phyloP scores from a whole-genome alignment of 495 filamentous ascomycete species.

The Trichoderma parareesei region DNA sequence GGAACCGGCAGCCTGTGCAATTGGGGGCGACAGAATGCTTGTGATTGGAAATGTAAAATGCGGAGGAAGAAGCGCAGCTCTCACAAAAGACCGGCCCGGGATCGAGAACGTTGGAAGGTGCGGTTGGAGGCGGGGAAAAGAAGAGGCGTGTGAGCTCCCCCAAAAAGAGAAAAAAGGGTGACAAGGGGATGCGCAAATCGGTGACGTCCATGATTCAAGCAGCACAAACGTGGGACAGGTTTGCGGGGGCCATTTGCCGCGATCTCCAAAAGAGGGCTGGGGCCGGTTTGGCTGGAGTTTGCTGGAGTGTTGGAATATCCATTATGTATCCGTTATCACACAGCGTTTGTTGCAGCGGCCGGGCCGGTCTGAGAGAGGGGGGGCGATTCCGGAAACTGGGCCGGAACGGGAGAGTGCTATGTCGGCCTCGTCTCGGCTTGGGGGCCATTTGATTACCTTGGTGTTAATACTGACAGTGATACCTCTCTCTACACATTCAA shows the following conservation, averaged over 20 bases:
- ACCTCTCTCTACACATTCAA: too few relatives aligned
- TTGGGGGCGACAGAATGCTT: neutral
- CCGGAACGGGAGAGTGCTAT: neutral
- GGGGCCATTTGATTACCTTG: neutral
- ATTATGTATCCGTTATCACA: neutral
- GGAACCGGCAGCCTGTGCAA: neutral
- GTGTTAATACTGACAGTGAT: neutral
- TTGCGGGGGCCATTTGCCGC: neutral
- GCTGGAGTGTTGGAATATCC: neutral
- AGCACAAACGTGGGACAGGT: neutral
- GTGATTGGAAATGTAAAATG: constrained; percentile 6
- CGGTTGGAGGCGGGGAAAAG: neutral
- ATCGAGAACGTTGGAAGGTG: neutral
- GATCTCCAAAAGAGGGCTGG: too few relatives aligned
- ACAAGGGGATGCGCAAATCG: neutral
- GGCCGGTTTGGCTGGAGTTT: too few relatives aligned
- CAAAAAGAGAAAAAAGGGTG: neutral
- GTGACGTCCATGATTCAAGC: neutral
- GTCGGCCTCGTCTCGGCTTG: neutral
- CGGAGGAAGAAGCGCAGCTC: neutral
- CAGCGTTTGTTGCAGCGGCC: neutral
- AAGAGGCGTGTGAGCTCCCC: neutral
- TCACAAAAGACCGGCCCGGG: neutral
- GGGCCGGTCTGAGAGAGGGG: neutral
- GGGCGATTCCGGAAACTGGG: neutral